phyloP scores from a whole-genome alignment of 108 stramenopile species.

The Pseudonitzschia multiseries region DNA sequence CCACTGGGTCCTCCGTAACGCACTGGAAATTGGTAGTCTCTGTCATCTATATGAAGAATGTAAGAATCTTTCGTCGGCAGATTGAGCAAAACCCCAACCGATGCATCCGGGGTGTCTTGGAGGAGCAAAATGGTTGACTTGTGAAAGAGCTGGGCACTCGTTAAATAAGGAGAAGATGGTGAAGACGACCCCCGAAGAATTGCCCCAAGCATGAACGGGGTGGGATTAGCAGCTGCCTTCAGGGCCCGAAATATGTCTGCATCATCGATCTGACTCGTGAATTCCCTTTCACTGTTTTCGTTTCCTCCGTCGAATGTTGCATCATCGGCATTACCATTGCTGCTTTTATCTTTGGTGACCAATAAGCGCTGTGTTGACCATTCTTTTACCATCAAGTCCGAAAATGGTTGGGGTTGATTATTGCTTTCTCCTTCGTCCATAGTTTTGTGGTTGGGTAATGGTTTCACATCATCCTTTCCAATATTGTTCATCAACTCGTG shows the following conservation, averaged over 20 bases:
- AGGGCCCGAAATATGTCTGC: conserved; percentile 30
- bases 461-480: not conserved
- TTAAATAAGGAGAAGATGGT: conserved; percentile 37
- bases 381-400: conserved; percentile 61
- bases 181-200: conserved; percentile 21
- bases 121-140: conserved; percentile 56
- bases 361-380: conserved; percentile 46
- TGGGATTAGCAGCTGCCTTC: conserved; percentile 12
- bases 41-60: conserved; percentile 28
- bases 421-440: not conserved
- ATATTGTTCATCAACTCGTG: not conserved
- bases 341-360: conserved; percentile 20
- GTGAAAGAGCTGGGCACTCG: conserved; percentile 62
- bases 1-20: conserved; percentile 59
- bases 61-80: conserved; percentile 38
- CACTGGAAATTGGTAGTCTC: conserved; percentile 30
- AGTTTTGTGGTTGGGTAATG: not conserved
- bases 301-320: not conserved
- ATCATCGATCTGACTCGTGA: conserved; percentile 11
- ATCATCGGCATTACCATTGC: conserved; percentile 3
- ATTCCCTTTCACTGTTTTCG: not conserved
- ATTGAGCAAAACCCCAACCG: conserved; percentile 57
- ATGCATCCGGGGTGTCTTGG: conserved; percentile 50
- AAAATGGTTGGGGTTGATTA: conserved; percentile 29
- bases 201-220: conserved; percentile 13